Evolutionary conservation across 495 filamentous ascomycete genomes (phyloP).

Genomic region (Cercophora sp.): DNA sequence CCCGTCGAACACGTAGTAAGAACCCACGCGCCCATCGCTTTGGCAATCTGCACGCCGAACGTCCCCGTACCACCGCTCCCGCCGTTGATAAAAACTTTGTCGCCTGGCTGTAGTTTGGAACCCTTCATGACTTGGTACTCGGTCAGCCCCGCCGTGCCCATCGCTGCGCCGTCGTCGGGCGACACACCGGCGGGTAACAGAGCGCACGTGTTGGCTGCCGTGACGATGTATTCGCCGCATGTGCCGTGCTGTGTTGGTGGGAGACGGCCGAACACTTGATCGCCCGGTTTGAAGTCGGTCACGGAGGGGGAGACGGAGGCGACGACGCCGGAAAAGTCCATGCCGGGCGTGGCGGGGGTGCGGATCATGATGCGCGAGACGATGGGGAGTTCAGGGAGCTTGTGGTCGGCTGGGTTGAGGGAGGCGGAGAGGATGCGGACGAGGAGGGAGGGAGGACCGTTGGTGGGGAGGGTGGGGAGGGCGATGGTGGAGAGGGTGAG

Average conservation of each 20-base stretch:
- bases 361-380: constrained; percentile 38
- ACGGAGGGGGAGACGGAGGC: constrained; percentile 30
- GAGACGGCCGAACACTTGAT: constrained; percentile 55
- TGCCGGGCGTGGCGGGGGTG: constrained; percentile 50
- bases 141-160: constrained; percentile 55
- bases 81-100: constrained; percentile 64
- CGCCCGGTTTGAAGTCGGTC: constrained; percentile 39
- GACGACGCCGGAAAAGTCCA: constrained; percentile 64
- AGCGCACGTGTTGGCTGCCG: constrained; percentile 24
- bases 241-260: constrained; percentile 45
- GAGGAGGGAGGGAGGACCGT: constrained; percentile 43
- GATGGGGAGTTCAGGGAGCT: constrained; percentile 54
- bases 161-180: constrained; percentile 44
- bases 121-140: constrained; percentile 57
- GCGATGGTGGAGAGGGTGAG: constrained; percentile 45
- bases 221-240: constrained; percentile 51
- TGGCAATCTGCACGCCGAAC: constrained; percentile 64
- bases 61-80: constrained; percentile 61
- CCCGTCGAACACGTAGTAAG: constrained; percentile 55
- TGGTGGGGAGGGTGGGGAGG: constrained; percentile 35
- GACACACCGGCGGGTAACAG: constrained; percentile 44
- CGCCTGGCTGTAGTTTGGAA: constrained; percentile 50
- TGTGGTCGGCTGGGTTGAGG: constrained; percentile 72
- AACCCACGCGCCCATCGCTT: constrained; percentile 59
- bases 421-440: constrained; percentile 52